phyloP scores from a whole-genome alignment of 371 early-diverging fungal species.

The Lichtheimia ornata region DNA sequence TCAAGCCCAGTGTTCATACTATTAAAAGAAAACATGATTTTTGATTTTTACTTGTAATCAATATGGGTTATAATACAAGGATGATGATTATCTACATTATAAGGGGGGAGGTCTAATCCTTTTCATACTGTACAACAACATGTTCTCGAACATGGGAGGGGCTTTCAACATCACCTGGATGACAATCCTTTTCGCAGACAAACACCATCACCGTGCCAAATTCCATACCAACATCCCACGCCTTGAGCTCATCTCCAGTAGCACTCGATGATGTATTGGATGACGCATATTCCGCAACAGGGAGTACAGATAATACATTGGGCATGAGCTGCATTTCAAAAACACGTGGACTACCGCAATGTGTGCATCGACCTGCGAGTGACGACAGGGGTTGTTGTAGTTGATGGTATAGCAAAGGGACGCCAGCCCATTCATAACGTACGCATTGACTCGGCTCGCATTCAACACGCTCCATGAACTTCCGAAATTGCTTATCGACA shows the following conservation, averaged over 20 bases:
- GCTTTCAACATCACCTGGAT: slow-evolving; percentile 32
- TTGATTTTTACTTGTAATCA: too few relatives aligned
- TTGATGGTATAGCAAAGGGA: slow-evolving; percentile 64
- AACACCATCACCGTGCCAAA: slow-evolving; percentile 90
- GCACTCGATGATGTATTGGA: slow-evolving; percentile 22
- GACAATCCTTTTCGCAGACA: slow-evolving; percentile 83
- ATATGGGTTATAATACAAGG: too few relatives aligned
- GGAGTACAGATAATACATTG: slow-evolving; percentile 70
- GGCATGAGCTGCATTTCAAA: slow-evolving; percentile 96
- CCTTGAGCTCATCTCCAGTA: slow-evolving; percentile 16
- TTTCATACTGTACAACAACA: slow-evolving; percentile 70
- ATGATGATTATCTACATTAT: too few relatives aligned
- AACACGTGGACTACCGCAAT: slow-evolving; percentile 75
- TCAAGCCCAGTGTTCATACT: too few relatives aligned
- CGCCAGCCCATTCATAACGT: slow-evolving; percentile 76
- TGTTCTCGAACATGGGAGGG: slow-evolving; percentile 67
- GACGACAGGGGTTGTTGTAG: slow-evolving; percentile 30
- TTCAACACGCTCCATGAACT: slow-evolving; percentile 72
- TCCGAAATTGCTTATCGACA: slow-evolving; percentile 78
- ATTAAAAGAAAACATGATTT: too few relatives aligned
- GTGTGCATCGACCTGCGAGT: slow-evolving; percentile 59
- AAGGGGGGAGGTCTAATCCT: slow-evolving; percentile 24
- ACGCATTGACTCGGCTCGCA: slow-evolving; percentile 84
- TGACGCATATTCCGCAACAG: slow-evolving; percentile 40
- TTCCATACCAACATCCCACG: slow-evolving; percentile 84